phyloP scores from a whole-genome alignment of 768 basidiomycete genomes.

The Infundibulicybe gibba region DNA sequence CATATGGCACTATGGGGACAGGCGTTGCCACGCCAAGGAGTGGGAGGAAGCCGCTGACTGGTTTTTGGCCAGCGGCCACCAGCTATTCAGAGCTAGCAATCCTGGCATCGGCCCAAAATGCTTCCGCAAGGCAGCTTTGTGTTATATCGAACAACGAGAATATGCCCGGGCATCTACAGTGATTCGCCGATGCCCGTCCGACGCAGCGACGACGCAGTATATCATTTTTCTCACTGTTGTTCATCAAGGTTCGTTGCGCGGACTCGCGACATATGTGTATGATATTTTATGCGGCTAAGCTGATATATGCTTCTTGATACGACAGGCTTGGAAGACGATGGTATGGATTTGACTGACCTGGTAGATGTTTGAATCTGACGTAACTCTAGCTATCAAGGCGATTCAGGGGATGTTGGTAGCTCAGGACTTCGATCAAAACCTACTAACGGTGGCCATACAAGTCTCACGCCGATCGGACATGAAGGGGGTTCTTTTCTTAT shows the following conservation, averaged over 20 bases:
- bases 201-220: conserved; percentile 79
- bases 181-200: conserved; percentile 67
- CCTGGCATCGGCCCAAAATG: conserved; percentile 62
- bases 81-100: conserved; percentile 53
- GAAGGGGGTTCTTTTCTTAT: conserved; percentile 68
- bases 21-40: conserved; percentile 68
- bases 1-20: conserved; percentile 84
- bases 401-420: conserved; percentile 68
- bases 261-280: conserved; percentile 9
- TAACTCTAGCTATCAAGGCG: conserved; percentile 54
- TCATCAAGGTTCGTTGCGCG: conserved; percentile 64
- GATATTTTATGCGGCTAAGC: neutral
- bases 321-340: conserved; percentile 79
- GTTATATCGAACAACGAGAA: conserved; percentile 75
- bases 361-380: conserved; percentile 2
- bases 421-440: conserved; percentile 79
- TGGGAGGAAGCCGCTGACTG: conserved; percentile 80
- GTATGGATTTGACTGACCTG: conserved; percentile 28
- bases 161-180: conserved; percentile 67
- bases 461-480: conserved; percentile 79
- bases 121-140: conserved; percentile 80
- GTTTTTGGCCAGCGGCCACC: conserved; percentile 71
- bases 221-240: conserved; percentile 70
- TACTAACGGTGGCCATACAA: conserved; percentile 80
- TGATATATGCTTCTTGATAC: neutral